Evolutionary conservation across 495 filamentous ascomycete genomes (phyloP).

Genomic region (Tuber indicum): DNA sequence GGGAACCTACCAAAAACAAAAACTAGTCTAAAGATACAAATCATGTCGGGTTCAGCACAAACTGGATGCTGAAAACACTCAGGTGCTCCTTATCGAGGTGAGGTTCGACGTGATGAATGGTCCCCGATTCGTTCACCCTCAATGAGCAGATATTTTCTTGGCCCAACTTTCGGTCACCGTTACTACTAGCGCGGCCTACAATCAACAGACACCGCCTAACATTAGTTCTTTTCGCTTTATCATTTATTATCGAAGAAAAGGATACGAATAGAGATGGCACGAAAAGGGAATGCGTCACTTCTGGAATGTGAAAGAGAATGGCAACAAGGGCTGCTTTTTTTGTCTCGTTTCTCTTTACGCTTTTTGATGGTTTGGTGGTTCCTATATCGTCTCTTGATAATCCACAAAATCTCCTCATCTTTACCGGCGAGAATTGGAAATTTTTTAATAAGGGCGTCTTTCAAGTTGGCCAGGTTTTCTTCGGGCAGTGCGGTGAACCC

Average conservation of each 20-base stretch:
- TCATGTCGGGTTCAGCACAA: slow-evolving; percentile 30
- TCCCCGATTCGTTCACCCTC: slow-evolving; percentile 27
- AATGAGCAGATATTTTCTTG: slow-evolving; percentile 27
- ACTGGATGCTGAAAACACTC: slow-evolving; percentile 33
- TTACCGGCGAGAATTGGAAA: slow-evolving; percentile 36
- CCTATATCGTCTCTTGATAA: slow-evolving; percentile 36
- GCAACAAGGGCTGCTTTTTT: not conserved
- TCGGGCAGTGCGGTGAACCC: slow-evolving; percentile 36
- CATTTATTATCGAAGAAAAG: slow-evolving; percentile 14
- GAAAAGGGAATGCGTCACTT: slow-evolving; percentile 11
- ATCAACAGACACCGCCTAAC: slow-evolving; percentile 7
- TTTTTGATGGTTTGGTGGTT: slow-evolving; percentile 38
- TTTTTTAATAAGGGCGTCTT: slow-evolving; percentile 30
- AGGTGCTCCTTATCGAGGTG: slow-evolving; percentile 29
- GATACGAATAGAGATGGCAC: slow-evolving; percentile 31
- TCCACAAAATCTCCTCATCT: slow-evolving; percentile 36
- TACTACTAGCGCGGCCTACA: slow-evolving; percentile 21
- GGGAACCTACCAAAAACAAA: slow-evolving; percentile 21
- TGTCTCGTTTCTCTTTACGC: slow-evolving; percentile 38
- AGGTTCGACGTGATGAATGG: slow-evolving; percentile 19
- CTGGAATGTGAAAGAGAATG: not conserved
- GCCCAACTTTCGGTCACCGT: slow-evolving; percentile 32
- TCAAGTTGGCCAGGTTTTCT: slow-evolving; percentile 36
- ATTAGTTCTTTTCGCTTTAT: slow-evolving; percentile 17
- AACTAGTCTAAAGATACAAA: slow-evolving; percentile 27